A percentile compares a stretch with the other conserved stretches of the same genome.
Conservation (phyloP, 305 asterid species). For the Fraxinus latifolia region DNA sequence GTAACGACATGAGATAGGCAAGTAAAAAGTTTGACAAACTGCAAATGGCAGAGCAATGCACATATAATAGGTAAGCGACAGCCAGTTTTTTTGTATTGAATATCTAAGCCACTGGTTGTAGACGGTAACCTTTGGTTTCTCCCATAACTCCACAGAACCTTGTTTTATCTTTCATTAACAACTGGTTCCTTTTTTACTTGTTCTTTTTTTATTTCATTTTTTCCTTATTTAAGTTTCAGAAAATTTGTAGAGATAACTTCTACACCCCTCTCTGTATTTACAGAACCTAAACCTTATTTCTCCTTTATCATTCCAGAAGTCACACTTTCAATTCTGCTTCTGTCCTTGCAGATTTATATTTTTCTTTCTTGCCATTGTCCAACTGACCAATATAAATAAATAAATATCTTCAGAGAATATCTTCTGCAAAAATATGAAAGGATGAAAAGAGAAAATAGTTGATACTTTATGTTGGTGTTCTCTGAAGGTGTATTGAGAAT, state of each 20-base stretch:
- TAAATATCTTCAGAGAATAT: not conserved
- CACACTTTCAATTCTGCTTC: not conserved
- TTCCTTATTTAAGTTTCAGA: not conserved
- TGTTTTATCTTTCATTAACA: not conserved
- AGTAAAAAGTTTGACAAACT: not conserved
- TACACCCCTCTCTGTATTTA: not conserved
- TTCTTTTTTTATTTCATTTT: not conserved
- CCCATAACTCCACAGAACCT: not conserved
- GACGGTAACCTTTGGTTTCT: not conserved
- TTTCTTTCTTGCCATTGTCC: not conserved
- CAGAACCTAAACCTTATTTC: not conserved
- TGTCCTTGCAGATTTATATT: not conserved
- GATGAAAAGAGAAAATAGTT: not conserved
- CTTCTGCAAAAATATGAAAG: not conserved
- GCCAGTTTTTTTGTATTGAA: not conserved
- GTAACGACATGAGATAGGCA: not conserved
- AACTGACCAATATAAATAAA: not conserved
- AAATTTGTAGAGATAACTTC: not conserved
- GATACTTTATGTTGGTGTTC: not conserved
- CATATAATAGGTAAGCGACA: not conserved
- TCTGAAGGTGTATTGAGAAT: not conserved
- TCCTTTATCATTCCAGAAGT: not conserved
- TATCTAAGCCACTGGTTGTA: not conserved
- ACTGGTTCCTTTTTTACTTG: not conserved
- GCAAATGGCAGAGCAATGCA: not conserved